Evolutionary conservation across 768 basidiomycete species (phyloP), one percentile per base, ranked within the genome.

Genomic region (Suillus subluteus): DNA sequence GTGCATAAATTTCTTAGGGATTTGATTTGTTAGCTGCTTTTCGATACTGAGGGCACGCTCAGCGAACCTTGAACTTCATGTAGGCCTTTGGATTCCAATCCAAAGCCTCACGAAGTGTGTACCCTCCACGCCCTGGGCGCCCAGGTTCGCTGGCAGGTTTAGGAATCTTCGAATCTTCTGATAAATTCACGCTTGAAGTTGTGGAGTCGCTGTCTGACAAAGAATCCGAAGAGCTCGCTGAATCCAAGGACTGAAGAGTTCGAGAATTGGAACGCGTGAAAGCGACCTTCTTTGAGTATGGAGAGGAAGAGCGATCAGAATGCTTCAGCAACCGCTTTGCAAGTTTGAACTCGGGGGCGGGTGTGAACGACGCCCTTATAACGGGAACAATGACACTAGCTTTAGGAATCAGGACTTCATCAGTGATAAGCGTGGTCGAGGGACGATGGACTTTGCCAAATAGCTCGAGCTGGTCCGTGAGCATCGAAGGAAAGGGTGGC

Each of bases 141-240:
- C 73, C 73, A 16, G 66, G 70, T 54, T 77, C 71, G 0, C 73
- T 72, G 3, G 18, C 21, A 5, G 74, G 76, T 43, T 77, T 77
- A 40, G 73, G 65, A 30, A 77, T 76, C 52, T 67, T 69, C 0
- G 63, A 65, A 18, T 50, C 64, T 23, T 70, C 70, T 37, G 62
- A 67, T 7, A 11, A 30, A 46, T 8, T 11, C 8, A 21, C 0
- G 2, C 8, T 43, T n/a, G 37, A 65, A 3, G 40, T 8, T 15
- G 59, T 48, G 21, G 62, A 63, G 2, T 68, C 64, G 0, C 2
- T n/a, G 5, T 65, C 59, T 32, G 63, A 65, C 5, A 46, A 46
- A 46, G 44, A 46, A n/a, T 11, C 9, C 15, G 26, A 30, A 6
- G 54, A 44, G 30, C 59, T 18, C 1, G 55, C 12, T 15, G 41